phyloP scores from a whole-genome alignment of 768 basidiomycete genomes.

The Russula emetica region DNA sequence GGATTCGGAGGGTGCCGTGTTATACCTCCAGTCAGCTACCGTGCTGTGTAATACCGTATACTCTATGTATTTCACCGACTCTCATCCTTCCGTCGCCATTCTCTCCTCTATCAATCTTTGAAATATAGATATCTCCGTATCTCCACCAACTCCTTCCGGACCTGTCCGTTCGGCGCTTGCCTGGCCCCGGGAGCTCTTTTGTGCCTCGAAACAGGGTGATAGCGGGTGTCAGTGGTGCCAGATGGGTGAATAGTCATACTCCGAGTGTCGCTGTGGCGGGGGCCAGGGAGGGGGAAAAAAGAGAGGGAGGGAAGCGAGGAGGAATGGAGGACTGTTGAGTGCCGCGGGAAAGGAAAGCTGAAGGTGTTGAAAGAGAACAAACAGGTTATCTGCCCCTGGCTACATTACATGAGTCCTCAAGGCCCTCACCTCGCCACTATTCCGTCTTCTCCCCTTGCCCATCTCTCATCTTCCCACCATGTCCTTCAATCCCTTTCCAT shows the following conservation, averaged over 20 bases:
- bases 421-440: conserved; percentile 7
- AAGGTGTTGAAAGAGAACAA: conserved; percentile 3
- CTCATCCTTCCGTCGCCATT: not conserved
- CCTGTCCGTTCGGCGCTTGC: conserved; percentile 11
- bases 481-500: conserved; percentile 32
- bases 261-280: not conserved
- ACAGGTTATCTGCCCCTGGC: conserved; percentile 17
- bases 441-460: conserved; percentile 3
- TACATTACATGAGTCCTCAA: conserved; percentile 1
- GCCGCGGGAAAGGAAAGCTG: conserved; percentile 21
- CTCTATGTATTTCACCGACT: conserved; percentile 12
- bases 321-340: not conserved
- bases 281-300: not conserved
- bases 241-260: not conserved
- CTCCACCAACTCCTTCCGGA: not conserved
- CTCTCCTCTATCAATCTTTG: conserved; percentile 13
- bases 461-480: conserved; percentile 24
- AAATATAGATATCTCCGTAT: conserved; percentile 10
- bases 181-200: not conserved
- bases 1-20: not conserved
- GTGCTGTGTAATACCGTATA: conserved; percentile 24
- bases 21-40: not conserved
- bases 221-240: no score
- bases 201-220: not conserved
- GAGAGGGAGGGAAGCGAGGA: not conserved